A percentile compares a stretch with the other conserved stretches of the same genome.
These are phyloP conservation scores for Colletotrichum eleusines DNA, from an alignment of 2,329 filamentous ascomycete species.

Conservation along the genomic window DNA sequence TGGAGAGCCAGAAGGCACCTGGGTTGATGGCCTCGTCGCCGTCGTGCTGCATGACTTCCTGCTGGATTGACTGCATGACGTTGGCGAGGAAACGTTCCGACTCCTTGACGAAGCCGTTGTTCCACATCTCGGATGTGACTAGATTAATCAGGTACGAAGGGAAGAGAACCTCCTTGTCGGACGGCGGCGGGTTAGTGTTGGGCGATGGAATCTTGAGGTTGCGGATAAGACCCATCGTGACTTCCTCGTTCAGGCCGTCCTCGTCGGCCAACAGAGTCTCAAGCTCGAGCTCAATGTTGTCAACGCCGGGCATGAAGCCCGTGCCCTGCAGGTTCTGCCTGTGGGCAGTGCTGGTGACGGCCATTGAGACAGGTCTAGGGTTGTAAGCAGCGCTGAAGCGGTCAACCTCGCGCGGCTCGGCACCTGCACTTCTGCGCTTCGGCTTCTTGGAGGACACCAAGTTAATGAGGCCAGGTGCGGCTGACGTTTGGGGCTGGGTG, in stretches of 20 bases:
- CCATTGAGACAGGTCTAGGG: conserved; percentile 96
- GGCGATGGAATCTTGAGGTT: conserved; percentile 97
- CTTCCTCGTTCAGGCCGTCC: conserved; percentile 95
- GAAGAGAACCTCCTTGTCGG: conserved; percentile 98
- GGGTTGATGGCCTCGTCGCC: conserved; percentile 97
- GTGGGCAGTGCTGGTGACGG: conserved; percentile 75
- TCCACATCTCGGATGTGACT: conserved; percentile 99
- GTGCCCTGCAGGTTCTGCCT: conserved; percentile 80
- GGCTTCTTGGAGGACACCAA: conserved; percentile 97
- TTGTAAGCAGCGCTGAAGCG: conserved; percentile 94
- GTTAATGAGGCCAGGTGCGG: conserved; percentile 88
- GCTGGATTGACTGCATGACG: conserved; percentile 99
- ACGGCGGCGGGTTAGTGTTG: conserved; percentile 86
- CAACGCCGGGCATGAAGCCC: conserved; percentile 82
- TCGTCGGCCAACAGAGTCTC: conserved; percentile 95
- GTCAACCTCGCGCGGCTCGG: conserved; percentile 86
- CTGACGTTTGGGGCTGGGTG: conserved; percentile 60
- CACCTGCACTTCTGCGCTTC: conserved; percentile 91
- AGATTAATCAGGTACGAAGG: conserved; percentile 99
- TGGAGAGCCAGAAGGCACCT: conserved; percentile 98
- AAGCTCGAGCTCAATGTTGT: conserved; percentile 95
- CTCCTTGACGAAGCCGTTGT: conserved; percentile 99
- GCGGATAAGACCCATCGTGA: conserved; percentile 94
- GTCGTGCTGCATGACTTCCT: conserved; percentile 99
- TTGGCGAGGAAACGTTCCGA: conserved; percentile 98